A percentile compares a stretch with the other conserved stretches of the same genome.
Evolutionary conservation across 768 basidiomycete genomes (phyloP).

Genomic region (Suillus cothurnatus): DNA sequence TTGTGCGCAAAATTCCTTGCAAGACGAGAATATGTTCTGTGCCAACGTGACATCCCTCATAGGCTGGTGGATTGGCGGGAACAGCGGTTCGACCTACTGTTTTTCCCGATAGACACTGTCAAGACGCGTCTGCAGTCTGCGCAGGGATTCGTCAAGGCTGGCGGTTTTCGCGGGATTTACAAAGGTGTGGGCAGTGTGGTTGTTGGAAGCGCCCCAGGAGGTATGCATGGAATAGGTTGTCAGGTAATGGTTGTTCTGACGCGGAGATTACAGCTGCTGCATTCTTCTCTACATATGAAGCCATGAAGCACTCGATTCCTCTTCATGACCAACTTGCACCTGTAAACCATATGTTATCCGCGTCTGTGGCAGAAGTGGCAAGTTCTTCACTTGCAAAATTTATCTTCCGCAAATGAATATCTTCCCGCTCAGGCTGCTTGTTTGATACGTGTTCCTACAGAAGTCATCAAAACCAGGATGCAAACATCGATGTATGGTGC

Average conservation of each 20-base stretch:
- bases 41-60: constrained; percentile 14
- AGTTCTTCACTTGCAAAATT: constrained; percentile 22
- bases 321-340: constrained; percentile 62
- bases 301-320: constrained; percentile 76
- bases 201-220: constrained; percentile 94
- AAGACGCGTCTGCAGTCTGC: constrained; percentile 93
- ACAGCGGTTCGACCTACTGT: constrained; percentile 93
- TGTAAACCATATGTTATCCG: constrained; percentile 61
- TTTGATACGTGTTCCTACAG: constrained; percentile 91
- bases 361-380: constrained; percentile 63
- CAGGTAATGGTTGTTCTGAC: neutral
- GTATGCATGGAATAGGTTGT: constrained; percentile 42
- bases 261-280: constrained; percentile 67
- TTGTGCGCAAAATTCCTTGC: constrained; percentile 35
- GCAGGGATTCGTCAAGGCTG: constrained; percentile 82
- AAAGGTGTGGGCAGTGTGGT: constrained; percentile 93
- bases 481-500: constrained; percentile 82
- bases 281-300: constrained; percentile 95
- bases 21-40: constrained; percentile 15
- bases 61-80: constrained; percentile 92
- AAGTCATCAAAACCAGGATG: constrained; percentile 91
- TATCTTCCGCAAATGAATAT: constrained; percentile 13
- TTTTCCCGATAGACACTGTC: constrained; percentile 96
- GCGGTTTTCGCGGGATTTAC: constrained; percentile 91
- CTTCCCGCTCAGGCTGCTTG: constrained; percentile 68